Evolutionary conservation across 306 rosid species (phyloP), one percentile per base, ranked within the genome.

Genomic region (Cicer chorassanicum): DNA sequence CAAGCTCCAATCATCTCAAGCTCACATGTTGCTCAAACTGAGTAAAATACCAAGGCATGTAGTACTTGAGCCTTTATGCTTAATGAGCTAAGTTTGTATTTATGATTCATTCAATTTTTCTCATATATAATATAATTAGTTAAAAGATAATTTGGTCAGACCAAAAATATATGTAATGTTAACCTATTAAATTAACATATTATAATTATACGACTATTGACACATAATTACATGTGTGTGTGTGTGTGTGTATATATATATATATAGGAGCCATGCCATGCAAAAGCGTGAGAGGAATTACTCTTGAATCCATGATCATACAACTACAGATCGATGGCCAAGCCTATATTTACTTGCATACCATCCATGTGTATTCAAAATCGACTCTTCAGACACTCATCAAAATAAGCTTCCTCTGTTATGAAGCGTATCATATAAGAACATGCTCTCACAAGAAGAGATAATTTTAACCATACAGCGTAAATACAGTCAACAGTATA

Each of bases 111-210:
- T 11, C 15, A 13, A 29, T 3, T 60, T 60, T 36, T 60, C 66
- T 34, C 18, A 13, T 43, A 34, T 46, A 12, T 16, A 18, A 53
- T 14, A 29, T 60, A 36, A 36, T 60, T 11, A 4, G 53, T 4
- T 46, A 34, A 34, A 60, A 29, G 41, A 60, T 36, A 60, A 60
- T 29, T 34, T 34, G 44, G 18, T 59, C 65, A 29, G 65, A 36
- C 43, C 18, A 59, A 59, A 59, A 59, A 59, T 59, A 59, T 24
- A 59, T 59, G 8, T 10, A 29, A 59, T 59, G 65, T 34, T 24
- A 59, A 59, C 40, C 4, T 45, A 59, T 29, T 59, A 59, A 29
- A 59, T 59, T 24, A 59, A 29, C 65, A 29, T 14, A 59, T 59
- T 59, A 29, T 59, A 10, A 5, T 11, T 24, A 59, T 59, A 59